Evolutionary conservation across 768 basidiomycete genomes (phyloP).

Genomic region (Tulasnella calospora): DNA sequence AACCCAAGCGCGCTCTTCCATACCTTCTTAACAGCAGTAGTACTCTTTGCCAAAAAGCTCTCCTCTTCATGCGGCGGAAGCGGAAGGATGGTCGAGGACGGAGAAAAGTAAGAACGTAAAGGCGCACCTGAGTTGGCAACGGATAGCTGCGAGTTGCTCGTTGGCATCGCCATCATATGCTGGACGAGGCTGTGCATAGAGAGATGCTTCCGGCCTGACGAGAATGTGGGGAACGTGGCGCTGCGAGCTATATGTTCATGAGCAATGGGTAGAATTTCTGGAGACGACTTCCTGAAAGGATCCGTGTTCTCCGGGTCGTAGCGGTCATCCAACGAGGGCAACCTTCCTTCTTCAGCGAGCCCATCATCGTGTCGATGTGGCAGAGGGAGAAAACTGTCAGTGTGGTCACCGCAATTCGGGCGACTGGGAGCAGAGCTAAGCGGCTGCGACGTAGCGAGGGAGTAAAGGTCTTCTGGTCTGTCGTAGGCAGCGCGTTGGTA

Average conservation of each 20-base stretch:
- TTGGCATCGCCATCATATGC: neutral
- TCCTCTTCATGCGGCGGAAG: neutral
- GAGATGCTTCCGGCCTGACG: neutral
- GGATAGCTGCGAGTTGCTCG: neutral
- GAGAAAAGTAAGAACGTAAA: neutral
- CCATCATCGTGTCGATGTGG: neutral
- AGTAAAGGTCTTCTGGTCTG: neutral
- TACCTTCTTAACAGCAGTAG: neutral
- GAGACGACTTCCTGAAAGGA: neutral
- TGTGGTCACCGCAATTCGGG: neutral
- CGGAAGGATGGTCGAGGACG: neutral
- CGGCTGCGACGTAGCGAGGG: neutral
- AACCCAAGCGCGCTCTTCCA: neutral
- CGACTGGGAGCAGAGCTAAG: neutral
- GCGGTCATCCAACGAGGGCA: neutral
- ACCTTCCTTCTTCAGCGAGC: neutral
- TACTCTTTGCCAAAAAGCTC: neutral
- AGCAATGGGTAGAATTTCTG: neutral
- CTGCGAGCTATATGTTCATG: neutral
- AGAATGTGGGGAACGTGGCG: neutral
- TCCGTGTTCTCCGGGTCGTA: neutral
- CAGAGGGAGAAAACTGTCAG: neutral
- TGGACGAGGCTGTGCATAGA: neutral
- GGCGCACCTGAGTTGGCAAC: neutral
- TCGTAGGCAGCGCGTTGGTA: neutral